Conservation (phyloP, 257 asterid species). For the Gardenia jasminoides region DNA sequence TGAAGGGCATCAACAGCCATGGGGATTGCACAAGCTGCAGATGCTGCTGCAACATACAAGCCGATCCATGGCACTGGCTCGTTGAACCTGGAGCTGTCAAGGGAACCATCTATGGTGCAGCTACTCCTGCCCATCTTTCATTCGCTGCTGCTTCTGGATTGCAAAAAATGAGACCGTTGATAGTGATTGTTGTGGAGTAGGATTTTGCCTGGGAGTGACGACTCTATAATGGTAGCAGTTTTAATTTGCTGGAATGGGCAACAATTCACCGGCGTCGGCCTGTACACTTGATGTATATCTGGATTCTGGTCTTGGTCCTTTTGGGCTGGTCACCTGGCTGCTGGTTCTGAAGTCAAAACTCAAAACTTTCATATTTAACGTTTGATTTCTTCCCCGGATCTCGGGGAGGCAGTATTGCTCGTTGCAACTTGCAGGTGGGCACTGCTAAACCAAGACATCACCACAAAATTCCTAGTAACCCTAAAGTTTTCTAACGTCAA, state of each 20-base stretch:
- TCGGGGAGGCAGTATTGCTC: not conserved
- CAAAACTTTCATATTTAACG: not conserved
- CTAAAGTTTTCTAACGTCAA: not conserved
- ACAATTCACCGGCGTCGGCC: not conserved
- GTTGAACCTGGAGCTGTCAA: slow-evolving; percentile 24
- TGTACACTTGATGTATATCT: too few species aligned
- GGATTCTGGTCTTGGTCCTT: not conserved
- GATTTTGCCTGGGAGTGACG: not conserved
- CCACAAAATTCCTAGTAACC: not conserved
- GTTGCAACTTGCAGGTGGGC: too few species aligned
- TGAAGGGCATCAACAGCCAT: slow-evolving; percentile 26
- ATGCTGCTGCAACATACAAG: slow-evolving; percentile 56
- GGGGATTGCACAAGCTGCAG: slow-evolving; percentile 48
- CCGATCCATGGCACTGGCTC: slow-evolving; percentile 42
- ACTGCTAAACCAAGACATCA: too few species aligned
- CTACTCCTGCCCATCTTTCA: not conserved
- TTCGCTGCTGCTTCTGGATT: not conserved
- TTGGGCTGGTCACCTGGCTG: not conserved
- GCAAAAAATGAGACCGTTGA: not conserved
- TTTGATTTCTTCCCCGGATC: not conserved
- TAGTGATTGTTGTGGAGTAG: not conserved
- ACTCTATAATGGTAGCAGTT: not conserved
- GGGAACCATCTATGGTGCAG: not conserved
- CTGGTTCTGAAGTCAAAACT: not conserved
- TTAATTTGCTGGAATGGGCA: not conserved